A percentile compares a stretch with the other conserved stretches of the same genome.
Evolutionary conservation across 805 yeast genomes (phyloP).

Genomic region (Debaryomyces maramus): DNA sequence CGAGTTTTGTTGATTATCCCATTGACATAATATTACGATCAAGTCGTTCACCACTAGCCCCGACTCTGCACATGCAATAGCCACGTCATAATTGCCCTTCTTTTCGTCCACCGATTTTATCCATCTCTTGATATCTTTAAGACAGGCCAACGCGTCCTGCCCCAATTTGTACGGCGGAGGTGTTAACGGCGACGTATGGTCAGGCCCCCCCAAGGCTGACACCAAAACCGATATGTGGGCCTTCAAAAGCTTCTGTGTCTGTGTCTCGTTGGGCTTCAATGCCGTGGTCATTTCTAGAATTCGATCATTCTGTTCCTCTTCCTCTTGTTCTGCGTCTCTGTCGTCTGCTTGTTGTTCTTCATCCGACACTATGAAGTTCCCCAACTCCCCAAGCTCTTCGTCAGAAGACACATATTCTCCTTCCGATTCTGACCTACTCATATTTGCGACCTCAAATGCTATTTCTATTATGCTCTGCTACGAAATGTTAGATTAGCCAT

Average conservation of each 20-base stretch:
- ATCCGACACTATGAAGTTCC: constrained; percentile 37
- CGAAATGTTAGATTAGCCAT: too few species aligned
- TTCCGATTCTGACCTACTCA: constrained; percentile 6
- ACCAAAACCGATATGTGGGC: constrained; percentile 81
- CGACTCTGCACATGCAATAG: constrained; percentile 81
- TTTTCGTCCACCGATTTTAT: constrained; percentile 78
- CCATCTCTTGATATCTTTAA: constrained; percentile 89
- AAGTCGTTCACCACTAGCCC: constrained; percentile 74
- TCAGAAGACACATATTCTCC: constrained; percentile 8
- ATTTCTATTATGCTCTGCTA: too few species aligned
- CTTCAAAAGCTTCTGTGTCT: constrained; percentile 45
- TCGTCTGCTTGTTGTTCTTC: constrained; percentile 13
- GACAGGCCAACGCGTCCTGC: constrained; percentile 81
- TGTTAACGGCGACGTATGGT: constrained; percentile 49
- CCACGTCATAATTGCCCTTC: constrained; percentile 72
- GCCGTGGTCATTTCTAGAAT: constrained; percentile 22
- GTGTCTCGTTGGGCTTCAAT: constrained; percentile 33
- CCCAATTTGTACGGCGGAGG: constrained; percentile 74
- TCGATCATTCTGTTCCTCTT: constrained; percentile 20
- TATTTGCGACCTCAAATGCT: too few species aligned
- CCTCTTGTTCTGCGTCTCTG: constrained; percentile 10
- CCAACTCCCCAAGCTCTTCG: constrained; percentile 29
- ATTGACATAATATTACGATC: constrained; percentile 68
- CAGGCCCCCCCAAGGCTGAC: constrained; percentile 90
- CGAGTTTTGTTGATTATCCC: constrained; percentile 51